Evolutionary conservation across 192 early-diverging fungal species (phyloP).

Genomic region (Mortierella antarctica): DNA sequence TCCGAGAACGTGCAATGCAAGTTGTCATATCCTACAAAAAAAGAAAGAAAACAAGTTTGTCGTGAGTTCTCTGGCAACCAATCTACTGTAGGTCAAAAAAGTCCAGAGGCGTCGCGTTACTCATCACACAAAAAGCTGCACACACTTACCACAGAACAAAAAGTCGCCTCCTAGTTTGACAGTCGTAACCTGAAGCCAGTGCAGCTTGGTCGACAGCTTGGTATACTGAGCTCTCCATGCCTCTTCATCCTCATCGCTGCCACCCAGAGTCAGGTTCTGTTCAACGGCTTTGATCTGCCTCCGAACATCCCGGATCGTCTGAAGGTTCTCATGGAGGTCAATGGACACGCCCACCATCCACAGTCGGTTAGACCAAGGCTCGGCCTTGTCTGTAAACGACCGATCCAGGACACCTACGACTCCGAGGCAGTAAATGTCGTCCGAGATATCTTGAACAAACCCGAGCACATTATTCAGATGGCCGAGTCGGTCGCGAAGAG

Average conservation of each 20-base stretch:
- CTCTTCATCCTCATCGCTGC: conserved; percentile 16
- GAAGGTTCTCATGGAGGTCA: conserved; percentile 69
- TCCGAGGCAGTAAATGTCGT: conserved; percentile 79
- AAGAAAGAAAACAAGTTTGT: conserved; percentile 12
- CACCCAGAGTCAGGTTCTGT: conserved; percentile 5
- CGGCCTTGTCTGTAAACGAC: conserved; percentile 60
- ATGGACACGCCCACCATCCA: conserved; percentile 80
- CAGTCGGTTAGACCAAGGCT: conserved; percentile 69
- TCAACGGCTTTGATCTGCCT: conserved; percentile 44
- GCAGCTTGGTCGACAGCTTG: conserved; percentile 59
- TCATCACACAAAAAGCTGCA: background rate
- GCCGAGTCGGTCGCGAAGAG: conserved; percentile 35
- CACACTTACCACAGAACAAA: conserved; percentile 75
- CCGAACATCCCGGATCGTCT: conserved; percentile 43
- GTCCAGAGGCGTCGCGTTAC: background rate
- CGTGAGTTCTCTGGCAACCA: background rate
- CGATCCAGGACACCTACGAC: conserved; percentile 75
- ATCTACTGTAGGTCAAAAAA: conserved; percentile 32
- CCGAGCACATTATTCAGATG: conserved; percentile 61
- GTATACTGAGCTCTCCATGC: conserved; percentile 13
- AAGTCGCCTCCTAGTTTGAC: conserved; percentile 77
- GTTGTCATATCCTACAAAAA: conserved; percentile 63
- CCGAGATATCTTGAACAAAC: conserved; percentile 75
- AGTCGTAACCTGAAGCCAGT: conserved; percentile 66
- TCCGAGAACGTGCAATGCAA: conserved; percentile 60